Base-by-base conservation (phyloP, 768 basidiomycete genomes). In the Suillus subaureus region DNA sequence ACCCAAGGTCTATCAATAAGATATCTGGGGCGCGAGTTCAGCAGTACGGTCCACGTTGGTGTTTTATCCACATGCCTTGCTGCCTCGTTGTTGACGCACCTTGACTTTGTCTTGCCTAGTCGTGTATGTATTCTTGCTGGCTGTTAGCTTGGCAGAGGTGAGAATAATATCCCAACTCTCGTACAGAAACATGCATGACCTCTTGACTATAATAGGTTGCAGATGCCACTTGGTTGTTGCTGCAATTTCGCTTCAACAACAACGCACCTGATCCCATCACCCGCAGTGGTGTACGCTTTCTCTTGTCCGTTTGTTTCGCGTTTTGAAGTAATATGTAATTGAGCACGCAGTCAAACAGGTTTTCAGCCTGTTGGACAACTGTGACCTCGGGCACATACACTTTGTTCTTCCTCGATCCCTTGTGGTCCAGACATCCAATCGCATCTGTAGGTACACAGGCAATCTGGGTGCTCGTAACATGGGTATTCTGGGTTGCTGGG, bases 401-500 rank as follows among this genome's bases (percentile, higher is more conserved):
- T n/a, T 73, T 88, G 47, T 80, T 89, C 43, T 87, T 89, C 72
- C 75, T 89, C 6, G 87, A 89, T 70, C 87, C 87, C 1, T 74
- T 76, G 18, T 87, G 84, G 82, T 84, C 86, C 23, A 82, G 76
- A 64, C 81, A 83, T 64, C 80, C 84, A 4, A 67, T 87, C 18
- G 79, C 84, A 12, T 89, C 88, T 15, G 75, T 89, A 45, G 87
- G 87, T 9, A 79, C 86, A 0, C 89, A 89, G 69, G 81, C 80
- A 15, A 75, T 88, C 51, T 89, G 89, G 89, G 74, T 84, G 5
- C 74, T 87, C 35, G 65, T 83, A 1, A 88, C 88, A 16, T 88
- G 85, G 86, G 69, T 84, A 21, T 77, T 88, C 55, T 90, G 88
- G 89, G 79, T 88, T 23, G 77, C 86, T 16, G 85, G 86, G 51